Evolutionary conservation across 495 filamentous ascomycete genomes (phyloP).

Genomic region (Tetracladium setigerum): DNA sequence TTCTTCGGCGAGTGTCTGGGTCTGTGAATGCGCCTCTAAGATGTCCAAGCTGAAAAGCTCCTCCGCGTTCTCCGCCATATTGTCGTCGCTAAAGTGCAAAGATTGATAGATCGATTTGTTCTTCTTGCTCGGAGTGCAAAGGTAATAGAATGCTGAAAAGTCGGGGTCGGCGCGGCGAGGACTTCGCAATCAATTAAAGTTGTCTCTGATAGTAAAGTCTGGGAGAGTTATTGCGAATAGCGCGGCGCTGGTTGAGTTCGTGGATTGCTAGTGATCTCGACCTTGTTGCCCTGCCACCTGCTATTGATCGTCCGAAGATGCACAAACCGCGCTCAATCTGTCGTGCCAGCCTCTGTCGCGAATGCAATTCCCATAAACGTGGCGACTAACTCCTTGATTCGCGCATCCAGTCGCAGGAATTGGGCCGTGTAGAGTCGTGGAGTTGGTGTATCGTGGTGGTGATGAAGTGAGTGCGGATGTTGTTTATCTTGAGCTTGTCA

Average conservation of each 20-base stretch:
- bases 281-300: slow-evolving; percentile 21
- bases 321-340: neutral
- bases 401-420: neutral
- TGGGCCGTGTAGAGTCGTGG: neutral
- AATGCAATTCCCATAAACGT: slow-evolving; percentile 7
- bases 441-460: neutral
- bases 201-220: neutral
- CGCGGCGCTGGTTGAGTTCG: slow-evolving; percentile 5
- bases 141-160: neutral
- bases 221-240: neutral
- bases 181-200: neutral
- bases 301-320: slow-evolving; percentile 7
- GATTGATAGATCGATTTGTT: neutral
- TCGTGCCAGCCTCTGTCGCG: slow-evolving; percentile 1
- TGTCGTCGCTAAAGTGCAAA: neutral
- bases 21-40: slow-evolving; percentile 1
- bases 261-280: neutral
- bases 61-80: slow-evolving; percentile 13
- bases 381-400: slow-evolving; percentile 8
- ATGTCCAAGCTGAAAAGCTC: slow-evolving; percentile 11
- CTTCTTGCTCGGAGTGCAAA: neutral
- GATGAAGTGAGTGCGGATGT: neutral
- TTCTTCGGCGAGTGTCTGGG: slow-evolving; percentile 6
- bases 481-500: neutral
- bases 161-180: neutral